Conservation (phyloP, 345 rosid species). For the Bruguiera parviflora region DNA sequence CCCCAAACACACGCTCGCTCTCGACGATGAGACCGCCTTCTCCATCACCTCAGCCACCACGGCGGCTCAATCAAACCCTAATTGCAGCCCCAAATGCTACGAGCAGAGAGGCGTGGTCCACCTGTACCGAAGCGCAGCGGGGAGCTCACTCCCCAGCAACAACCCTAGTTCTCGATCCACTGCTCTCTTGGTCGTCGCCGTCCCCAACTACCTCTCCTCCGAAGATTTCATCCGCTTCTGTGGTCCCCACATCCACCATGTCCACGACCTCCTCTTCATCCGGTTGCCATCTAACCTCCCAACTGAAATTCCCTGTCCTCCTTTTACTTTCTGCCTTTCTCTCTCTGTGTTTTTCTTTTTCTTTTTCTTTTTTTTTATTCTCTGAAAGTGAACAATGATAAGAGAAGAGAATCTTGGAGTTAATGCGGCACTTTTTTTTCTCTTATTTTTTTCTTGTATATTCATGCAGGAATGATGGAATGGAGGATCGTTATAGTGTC, state of each 20-base stretch:
- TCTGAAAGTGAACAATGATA: not conserved
- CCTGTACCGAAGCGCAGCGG: slow-evolving; percentile 58
- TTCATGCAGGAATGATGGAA: slow-evolving; percentile 64
- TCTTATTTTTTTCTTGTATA: not conserved
- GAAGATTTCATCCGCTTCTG: slow-evolving; percentile 73
- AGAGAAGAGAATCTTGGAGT: no score
- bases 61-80: slow-evolving; percentile 24
- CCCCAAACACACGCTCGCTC: slow-evolving; percentile 46
- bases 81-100: slow-evolving; percentile 36
- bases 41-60: slow-evolving; percentile 20
- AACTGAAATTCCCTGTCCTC: no score
- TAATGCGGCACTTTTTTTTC: not conserved
- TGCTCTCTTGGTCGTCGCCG: slow-evolving; percentile 74
- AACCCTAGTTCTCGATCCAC: slow-evolving; percentile 65
- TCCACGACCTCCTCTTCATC: slow-evolving; percentile 62
- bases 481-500: slow-evolving; percentile 89
- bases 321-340: no score
- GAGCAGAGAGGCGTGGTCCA: slow-evolving; percentile 78
- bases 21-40: slow-evolving; percentile 51
- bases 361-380: not conserved
- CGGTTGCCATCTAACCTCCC: slow-evolving; percentile 27
- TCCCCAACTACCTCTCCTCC: slow-evolving; percentile 74
- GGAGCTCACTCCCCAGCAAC: slow-evolving; percentile 45
- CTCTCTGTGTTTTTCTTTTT: not conserved
- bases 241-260: slow-evolving; percentile 41